These are phyloP conservation scores for Brasenia schreberi DNA, from an alignment of 164 flowering plant genomes.

Conservation along the genomic window DNA sequence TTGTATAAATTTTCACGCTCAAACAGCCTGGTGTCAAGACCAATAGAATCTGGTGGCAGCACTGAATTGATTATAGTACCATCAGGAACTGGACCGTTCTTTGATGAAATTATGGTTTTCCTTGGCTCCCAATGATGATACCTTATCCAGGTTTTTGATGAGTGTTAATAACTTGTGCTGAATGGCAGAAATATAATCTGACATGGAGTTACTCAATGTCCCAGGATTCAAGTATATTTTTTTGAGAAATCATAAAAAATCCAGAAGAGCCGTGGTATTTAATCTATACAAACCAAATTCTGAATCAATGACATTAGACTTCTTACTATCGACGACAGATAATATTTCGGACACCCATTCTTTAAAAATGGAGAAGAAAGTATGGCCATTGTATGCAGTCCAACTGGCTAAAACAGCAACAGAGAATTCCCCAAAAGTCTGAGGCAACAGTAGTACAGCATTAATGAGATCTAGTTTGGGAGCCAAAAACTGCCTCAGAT, in stretches of 20 bases:
- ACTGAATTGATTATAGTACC: no score
- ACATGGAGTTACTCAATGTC: not conserved
- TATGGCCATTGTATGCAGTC: conserved; percentile 24
- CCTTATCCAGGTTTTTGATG: not conserved
- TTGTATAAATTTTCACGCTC: no score
- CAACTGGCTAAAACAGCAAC: conserved; percentile 31
- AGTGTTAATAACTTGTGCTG: not conserved
- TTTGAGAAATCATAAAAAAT: not conserved
- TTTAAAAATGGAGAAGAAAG: conserved; percentile 24
- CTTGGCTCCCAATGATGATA: not conserved
- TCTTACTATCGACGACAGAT: not conserved
- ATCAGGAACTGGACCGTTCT: no score
- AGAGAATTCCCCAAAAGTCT: conserved; percentile 22
- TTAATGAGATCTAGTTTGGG: conserved; percentile 38
- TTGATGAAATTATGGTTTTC: no score
- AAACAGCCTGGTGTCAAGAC: no score
- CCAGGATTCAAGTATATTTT: not conserved
- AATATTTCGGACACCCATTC: conserved; percentile 10
- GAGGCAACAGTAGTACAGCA: conserved; percentile 24
- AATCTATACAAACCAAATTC: not conserved
- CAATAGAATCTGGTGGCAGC: no score
- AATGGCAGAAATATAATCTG: not conserved
- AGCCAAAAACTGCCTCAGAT: conserved; percentile 28
- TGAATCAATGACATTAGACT: not conserved
- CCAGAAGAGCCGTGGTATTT: not conserved